Conservation (phyloP, 2,329 filamentous ascomycete species). For the Aspergillus pseudoterreus region DNA sequence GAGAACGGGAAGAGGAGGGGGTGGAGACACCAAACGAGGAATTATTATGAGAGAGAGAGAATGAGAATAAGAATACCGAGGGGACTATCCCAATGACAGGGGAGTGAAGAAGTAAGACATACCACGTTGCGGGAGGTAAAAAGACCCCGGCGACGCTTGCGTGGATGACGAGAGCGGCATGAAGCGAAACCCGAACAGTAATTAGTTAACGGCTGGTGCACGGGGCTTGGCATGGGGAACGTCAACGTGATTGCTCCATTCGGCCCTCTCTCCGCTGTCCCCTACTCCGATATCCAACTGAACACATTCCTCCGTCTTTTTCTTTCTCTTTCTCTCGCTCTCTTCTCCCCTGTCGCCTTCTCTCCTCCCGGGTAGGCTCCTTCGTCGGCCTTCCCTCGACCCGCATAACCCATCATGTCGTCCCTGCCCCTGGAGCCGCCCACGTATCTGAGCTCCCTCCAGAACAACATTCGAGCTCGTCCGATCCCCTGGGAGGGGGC, state of each 20-base stretch:
- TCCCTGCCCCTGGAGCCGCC: constrained; percentile 88
- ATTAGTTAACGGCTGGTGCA: not conserved
- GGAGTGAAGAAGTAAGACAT: not conserved
- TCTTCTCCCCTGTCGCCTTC: constrained; percentile 4
- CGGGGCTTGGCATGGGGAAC: constrained; percentile 16
- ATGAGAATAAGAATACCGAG: no score
- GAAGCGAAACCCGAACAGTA: constrained; percentile 5
- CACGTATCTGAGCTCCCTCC: constrained; percentile 79
- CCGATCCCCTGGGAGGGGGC: constrained; percentile 98
- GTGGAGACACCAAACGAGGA: not conserved
- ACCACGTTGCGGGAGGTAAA: constrained; percentile 10
- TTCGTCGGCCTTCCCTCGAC: constrained; percentile 3
- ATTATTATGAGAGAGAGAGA: not conserved
- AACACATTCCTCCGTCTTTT: not conserved
- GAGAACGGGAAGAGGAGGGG: not conserved
- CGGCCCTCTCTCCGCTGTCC: constrained; percentile 8
- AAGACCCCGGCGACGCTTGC: constrained; percentile 11
- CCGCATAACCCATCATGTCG: constrained; percentile 13
- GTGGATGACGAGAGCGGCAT: constrained; percentile 16
- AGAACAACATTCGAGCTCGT: constrained; percentile 94
- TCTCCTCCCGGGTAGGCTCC: constrained; percentile 9
- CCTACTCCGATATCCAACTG: constrained; percentile 3
- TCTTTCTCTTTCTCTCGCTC: constrained; percentile 8
- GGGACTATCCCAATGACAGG: no score
- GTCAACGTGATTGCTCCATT: constrained; percentile 4